A percentile compares a stretch with the other conserved stretches of the same genome.
phyloP scores from a whole-genome alignment of 768 basidiomycete species.

The Chalciporus sphaerocephalus region DNA sequence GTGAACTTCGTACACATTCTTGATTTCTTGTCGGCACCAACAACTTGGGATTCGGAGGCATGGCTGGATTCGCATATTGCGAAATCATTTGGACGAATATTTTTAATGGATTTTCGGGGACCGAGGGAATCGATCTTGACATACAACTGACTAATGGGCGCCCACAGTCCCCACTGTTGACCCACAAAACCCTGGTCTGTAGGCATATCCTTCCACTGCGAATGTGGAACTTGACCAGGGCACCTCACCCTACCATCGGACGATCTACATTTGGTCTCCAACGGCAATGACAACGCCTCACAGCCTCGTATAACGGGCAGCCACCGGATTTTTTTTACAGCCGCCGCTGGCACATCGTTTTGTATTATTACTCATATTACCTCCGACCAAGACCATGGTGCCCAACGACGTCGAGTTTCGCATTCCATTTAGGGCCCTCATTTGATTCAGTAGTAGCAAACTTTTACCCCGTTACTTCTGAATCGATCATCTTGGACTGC shows the following conservation, averaged over 20 bases:
- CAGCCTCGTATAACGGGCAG: constrained; percentile 20
- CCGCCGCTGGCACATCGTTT: constrained; percentile 10
- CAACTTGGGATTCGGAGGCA: constrained; percentile 23
- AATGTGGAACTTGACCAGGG: constrained; percentile 25
- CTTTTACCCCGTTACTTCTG: constrained; percentile 18
- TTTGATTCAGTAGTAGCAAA: constrained; percentile 17
- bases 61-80: constrained; percentile 23
- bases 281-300: constrained; percentile 12
- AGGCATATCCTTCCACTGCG: constrained; percentile 14
- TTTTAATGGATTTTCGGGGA: constrained; percentile 23
- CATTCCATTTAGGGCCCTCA: constrained; percentile 17
- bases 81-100: constrained; percentile 26
- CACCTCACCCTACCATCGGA: constrained; percentile 12
- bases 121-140: constrained; percentile 17
- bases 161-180: constrained; percentile 8
- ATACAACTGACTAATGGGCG: constrained; percentile 11
- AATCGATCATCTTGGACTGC: constrained; percentile 6
- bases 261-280: constrained; percentile 26
- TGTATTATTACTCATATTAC: constrained; percentile 36
- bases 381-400: constrained; percentile 23
- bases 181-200: constrained; percentile 7
- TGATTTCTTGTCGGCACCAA: constrained; percentile 31
- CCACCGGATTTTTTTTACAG: constrained; percentile 7
- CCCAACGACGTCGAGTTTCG: constrained; percentile 20
- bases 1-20: constrained; percentile 4